Evolutionary conservation across 78 protist genomes (phyloP).

Genomic region (slime mould (Dictyostelium discoideum)): dicty_2.7 NC_007088.5:6351001-6351500

Average conservation of each 20-base stretch:
- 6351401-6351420: neutral
- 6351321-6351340: neutral
- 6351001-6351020: neutral
- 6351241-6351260: constrained; percentile 19
- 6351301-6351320: neutral
- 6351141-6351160: neutral
- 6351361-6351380: neutral
- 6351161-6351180: constrained; percentile 8
- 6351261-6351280: neutral
- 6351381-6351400: neutral
- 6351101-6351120: neutral
- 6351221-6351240: neutral
- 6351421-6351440: neutral
- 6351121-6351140: neutral
- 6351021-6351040: constrained; percentile 1
- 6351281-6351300: neutral
- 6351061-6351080: neutral
- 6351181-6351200: neutral
- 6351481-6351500: neutral
- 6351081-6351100: constrained; percentile 41
- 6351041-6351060: neutral
- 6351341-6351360: neutral
- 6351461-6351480: neutral
- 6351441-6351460: neutral
- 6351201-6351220: neutral